Evolutionary conservation across 208 protist species (phyloP).

Genomic region (Leishmania braziliensis): DNA sequence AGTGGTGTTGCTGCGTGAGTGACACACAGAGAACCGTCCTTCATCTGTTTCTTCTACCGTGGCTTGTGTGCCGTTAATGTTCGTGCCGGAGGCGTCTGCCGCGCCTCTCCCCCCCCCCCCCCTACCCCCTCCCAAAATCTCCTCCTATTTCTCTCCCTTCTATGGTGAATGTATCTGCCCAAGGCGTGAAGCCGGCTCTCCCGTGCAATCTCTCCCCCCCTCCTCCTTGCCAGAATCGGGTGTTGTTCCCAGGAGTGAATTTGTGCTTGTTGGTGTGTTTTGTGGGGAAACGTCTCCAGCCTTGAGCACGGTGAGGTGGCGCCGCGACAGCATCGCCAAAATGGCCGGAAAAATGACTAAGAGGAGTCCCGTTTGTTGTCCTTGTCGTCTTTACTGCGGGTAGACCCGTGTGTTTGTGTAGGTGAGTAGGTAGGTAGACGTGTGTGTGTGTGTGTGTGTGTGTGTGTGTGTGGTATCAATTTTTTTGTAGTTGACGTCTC

Average conservation of each 20-base stretch:
- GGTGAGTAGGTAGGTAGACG: neutral
- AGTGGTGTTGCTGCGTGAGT: neutral
- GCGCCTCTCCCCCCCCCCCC: too few relatives aligned
- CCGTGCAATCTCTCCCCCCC: too few relatives aligned
- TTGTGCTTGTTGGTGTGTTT: neutral
- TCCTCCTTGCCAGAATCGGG: too few relatives aligned
- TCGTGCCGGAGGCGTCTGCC: neutral
- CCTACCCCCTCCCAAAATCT: neutral
- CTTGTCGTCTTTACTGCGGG: neutral
- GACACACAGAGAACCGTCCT: neutral
- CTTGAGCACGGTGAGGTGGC: neutral
- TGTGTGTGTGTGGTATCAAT: neutral
- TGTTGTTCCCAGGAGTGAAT: neutral
- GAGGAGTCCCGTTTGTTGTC: neutral
- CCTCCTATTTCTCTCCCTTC: too few relatives aligned
- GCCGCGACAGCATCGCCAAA: neutral
- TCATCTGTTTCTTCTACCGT: neutral
- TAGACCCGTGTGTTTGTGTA: neutral
- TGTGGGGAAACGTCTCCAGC: too few relatives aligned
- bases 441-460: slow-evolving; percentile 1
- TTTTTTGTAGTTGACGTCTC: neutral
- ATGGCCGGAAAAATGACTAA: neutral
- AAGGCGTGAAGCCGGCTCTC: too few relatives aligned
- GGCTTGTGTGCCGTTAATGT: neutral
- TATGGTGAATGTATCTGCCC: too few relatives aligned